Conservation (phyloP, 2,329 filamentous ascomycete genomes). For the Aureobasidium sp. region DNA sequence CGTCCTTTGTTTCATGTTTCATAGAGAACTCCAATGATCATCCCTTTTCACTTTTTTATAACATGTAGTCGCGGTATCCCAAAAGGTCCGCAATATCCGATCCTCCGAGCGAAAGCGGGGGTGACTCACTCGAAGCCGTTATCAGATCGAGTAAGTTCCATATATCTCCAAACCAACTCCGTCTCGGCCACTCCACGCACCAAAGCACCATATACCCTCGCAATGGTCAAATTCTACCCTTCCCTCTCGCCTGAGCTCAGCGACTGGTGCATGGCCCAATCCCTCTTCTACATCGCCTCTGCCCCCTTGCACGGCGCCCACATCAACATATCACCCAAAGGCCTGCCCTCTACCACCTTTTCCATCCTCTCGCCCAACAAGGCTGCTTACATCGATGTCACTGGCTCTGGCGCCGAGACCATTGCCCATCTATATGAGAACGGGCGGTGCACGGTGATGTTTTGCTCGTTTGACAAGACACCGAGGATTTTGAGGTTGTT, state of each 20-base stretch:
- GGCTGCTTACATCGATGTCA: slow-evolving; percentile 65
- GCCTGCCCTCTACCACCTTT: slow-evolving; percentile 54
- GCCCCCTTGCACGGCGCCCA: slow-evolving; percentile 59
- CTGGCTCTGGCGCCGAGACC: slow-evolving; percentile 67
- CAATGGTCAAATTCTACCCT: slow-evolving; percentile 52
- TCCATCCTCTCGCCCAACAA: slow-evolving; percentile 49
- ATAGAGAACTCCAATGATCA: background rate
- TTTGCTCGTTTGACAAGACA: slow-evolving; percentile 53
- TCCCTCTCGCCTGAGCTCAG: slow-evolving; percentile 48
- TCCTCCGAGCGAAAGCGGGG: slow-evolving; percentile 3
- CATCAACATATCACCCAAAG: slow-evolving; percentile 71
- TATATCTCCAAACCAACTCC: too few relatives aligned
- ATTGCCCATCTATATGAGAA: slow-evolving; percentile 70
- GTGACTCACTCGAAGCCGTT: background rate
- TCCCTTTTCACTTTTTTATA: too few relatives aligned
- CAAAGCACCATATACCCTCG: too few relatives aligned
- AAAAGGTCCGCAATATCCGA: background rate
- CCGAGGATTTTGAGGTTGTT: slow-evolving; percentile 59
- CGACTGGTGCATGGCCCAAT: slow-evolving; percentile 57
- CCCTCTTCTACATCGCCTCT: slow-evolving; percentile 67
- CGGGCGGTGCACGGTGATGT: slow-evolving; percentile 64
- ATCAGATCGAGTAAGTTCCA: too few relatives aligned
- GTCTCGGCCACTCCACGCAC: too few relatives aligned
- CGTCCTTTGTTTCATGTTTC: background rate
- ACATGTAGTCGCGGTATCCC: background rate